phyloP scores from a whole-genome alignment of 225 moss, liverwort and hornwort species.

The Anthoceros angustus region DNA sequence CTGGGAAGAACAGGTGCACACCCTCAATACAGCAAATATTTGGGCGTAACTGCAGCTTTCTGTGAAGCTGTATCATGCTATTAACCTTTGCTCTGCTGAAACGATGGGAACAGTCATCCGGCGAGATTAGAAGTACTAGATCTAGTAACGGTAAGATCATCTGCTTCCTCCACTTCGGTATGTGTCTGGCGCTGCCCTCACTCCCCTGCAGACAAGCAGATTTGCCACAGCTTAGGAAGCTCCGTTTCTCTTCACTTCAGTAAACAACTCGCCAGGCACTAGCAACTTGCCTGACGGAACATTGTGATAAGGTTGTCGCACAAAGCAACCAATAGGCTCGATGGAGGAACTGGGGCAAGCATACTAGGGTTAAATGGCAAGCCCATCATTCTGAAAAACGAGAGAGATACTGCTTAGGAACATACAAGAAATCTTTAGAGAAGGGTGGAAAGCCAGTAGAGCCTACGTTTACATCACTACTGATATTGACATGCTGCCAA shows the following conservation, averaged over 20 bases:
- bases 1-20: constrained; percentile 10
- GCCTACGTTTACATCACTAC: too few relatives aligned
- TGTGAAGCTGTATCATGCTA: background rate
- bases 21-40: background rate
- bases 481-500: too few relatives aligned
- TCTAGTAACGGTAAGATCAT: constrained; percentile 36
- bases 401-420: background rate
- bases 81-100: constrained; percentile 41
- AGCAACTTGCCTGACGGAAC: constrained; percentile 27
- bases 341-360: constrained; percentile 35
- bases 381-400: constrained; percentile 22
- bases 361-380: constrained; percentile 23
- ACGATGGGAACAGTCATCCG: constrained; percentile 34
- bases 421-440: background rate
- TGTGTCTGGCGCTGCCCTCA: constrained; percentile 27
- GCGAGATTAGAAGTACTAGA: constrained; percentile 27
- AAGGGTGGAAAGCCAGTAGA: too few relatives aligned
- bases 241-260: background rate
- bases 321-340: constrained; percentile 29
- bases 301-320: constrained; percentile 41
- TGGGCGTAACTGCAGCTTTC: background rate
- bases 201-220: constrained; percentile 22
- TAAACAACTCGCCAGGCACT: background rate
- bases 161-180: constrained; percentile 25
- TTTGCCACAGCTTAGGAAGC: too few relatives aligned